These are phyloP conservation scores for Clonostachys chloroleuca DNA, from an alignment of 2,329 filamentous ascomycete species.

Conservation along the genomic window DNA sequence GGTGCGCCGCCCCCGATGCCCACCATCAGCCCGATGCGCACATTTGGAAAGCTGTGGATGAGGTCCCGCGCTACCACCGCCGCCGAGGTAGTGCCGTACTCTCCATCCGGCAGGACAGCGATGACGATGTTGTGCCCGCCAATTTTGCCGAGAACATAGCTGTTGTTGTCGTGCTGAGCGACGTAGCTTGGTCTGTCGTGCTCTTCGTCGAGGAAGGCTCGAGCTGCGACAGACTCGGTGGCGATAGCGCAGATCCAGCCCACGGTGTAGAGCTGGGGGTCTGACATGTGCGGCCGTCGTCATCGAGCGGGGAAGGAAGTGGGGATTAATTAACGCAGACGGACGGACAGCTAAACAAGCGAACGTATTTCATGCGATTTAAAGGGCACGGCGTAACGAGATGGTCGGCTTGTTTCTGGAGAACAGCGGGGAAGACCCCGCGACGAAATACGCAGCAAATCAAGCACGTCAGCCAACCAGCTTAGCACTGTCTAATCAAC, in stretches of 20 bases:
- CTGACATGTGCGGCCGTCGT: neutral
- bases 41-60: conserved; percentile 17
- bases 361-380: too few species aligned
- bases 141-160: conserved; percentile 22
- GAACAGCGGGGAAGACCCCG: too few species aligned
- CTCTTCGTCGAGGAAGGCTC: conserved; percentile 27
- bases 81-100: conserved; percentile 15
- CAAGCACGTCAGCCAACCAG: too few species aligned
- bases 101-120: conserved; percentile 14
- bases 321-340: too few species aligned
- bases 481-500: too few species aligned
- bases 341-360: too few species aligned
- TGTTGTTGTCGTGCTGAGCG: conserved; percentile 6
- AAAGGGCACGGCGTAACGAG: too few species aligned
- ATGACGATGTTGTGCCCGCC: conserved; percentile 28
- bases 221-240: conserved; percentile 28
- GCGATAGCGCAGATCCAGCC: conserved; percentile 37
- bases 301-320: too few species aligned
- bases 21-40: conserved; percentile 22
- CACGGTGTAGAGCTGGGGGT: conserved; percentile 23
- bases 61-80: conserved; percentile 17
- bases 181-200: neutral
- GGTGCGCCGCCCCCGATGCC: conserved; percentile 22
- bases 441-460: too few species aligned
- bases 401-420: too few species aligned